A percentile compares a stretch with the other conserved stretches of the same genome.
These are phyloP conservation scores for Helminthosporium solani DNA, from an alignment of 2,329 filamentous ascomycete genomes.

Conservation along the genomic window DNA sequence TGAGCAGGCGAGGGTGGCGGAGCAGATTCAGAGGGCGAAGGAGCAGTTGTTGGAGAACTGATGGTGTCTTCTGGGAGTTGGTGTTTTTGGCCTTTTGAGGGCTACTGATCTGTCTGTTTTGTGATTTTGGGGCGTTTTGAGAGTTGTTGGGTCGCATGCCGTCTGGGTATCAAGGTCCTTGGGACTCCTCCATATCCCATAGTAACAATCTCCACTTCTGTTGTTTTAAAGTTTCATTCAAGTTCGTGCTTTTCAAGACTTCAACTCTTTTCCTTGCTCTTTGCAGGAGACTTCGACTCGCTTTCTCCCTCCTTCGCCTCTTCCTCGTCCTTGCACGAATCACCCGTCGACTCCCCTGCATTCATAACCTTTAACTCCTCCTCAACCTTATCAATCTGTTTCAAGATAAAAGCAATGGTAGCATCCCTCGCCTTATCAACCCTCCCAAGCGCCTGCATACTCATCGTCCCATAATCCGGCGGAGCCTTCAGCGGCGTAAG, in stretches of 20 bases:
- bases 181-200: no score
- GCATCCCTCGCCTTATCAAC: conserved; percentile 55
- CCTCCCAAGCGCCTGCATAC: conserved; percentile 42
- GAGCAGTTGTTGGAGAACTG: no score
- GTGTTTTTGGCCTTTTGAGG: no score
- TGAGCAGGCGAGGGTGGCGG: background rate
- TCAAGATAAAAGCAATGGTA: conserved; percentile 54
- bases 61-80: no score
- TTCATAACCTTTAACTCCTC: conserved; percentile 35
- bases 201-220: no score
- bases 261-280: conserved; percentile 2
- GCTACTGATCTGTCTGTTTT: no score
- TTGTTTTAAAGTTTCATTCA: background rate
- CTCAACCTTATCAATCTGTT: conserved; percentile 55
- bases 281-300: background rate
- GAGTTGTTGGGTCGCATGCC: no score
- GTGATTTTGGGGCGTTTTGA: no score
- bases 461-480: conserved; percentile 47
- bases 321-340: conserved; percentile 18
- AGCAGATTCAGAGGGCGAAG: background rate
- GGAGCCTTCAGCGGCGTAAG: conserved; percentile 32
- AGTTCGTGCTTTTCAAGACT: background rate
- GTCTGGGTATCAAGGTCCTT: no score
- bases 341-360: conserved; percentile 21
- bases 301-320: background rate